Percentiles rank a stretch among this genome's conserved stretches.
These are phyloP conservation scores for Sporisorium scitamineum DNA, from an alignment of 1,284 basidiomycete species.

Conservation along the genomic window DNA sequence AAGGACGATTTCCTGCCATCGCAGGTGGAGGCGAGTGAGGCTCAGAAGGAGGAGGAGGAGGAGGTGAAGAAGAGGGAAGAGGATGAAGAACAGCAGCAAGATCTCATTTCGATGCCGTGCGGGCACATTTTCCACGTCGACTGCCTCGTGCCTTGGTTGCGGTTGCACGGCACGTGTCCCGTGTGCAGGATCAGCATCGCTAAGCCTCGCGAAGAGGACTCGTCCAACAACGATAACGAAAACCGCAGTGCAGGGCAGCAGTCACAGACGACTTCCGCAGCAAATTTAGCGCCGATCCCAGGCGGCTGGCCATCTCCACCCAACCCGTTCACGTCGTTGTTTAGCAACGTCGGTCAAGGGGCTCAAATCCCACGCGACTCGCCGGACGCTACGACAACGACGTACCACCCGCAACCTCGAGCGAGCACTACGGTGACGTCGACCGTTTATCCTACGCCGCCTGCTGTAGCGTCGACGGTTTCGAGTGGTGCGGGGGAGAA, in stretches of 20 bases:
- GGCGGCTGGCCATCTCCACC: constrained; percentile 37
- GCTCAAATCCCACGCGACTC: constrained; percentile 11
- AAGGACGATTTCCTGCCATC: constrained; percentile 57
- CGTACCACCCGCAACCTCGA: constrained; percentile 24
- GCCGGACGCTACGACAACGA: constrained; percentile 9
- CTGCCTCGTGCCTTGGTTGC: constrained; percentile 63
- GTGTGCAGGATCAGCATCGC: constrained; percentile 56
- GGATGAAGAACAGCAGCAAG: constrained; percentile 49
- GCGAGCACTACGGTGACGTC: constrained; percentile 34
- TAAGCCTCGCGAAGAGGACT: constrained; percentile 16
- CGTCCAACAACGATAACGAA: not conserved
- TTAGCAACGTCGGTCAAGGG: constrained; percentile 6
- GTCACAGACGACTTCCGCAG: not conserved
- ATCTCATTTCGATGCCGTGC: constrained; percentile 60
- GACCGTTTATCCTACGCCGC: constrained; percentile 22
- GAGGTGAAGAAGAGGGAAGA: constrained; percentile 5
- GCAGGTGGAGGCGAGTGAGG: not conserved
- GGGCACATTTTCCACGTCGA: constrained; percentile 60
- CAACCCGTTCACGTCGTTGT: constrained; percentile 23
- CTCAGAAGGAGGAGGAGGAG: not conserved
- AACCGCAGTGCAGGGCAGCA: not conserved
- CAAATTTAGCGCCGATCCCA: not conserved
- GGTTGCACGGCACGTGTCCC: constrained; percentile 59
- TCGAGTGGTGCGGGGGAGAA: not conserved
- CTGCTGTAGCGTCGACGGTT: not conserved